phyloP scores from a whole-genome alignment of 305 asterid species.

The Fraxinus sp. region DNA sequence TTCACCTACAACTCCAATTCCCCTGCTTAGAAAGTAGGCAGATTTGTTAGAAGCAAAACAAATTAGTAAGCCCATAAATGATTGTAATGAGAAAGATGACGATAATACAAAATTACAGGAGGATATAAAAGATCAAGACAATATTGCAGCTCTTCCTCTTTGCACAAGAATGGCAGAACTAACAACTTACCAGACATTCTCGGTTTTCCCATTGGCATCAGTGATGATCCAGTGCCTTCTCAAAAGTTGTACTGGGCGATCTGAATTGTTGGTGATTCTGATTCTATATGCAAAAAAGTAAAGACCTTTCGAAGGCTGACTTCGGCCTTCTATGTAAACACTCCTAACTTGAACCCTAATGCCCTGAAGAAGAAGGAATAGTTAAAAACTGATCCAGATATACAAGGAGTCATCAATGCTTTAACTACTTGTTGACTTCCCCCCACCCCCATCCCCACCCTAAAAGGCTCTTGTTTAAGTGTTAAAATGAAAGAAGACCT shows the following conservation, averaged over 20 bases:
- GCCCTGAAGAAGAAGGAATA: conserved; percentile 45
- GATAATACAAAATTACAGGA: neutral
- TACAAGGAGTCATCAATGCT: neutral
- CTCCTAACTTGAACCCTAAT: conserved; percentile 87
- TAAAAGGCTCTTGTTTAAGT: neutral
- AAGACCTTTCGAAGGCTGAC: conserved; percentile 75
- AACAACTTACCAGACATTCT: conserved; percentile 63
- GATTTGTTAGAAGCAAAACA: neutral
- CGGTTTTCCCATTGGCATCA: conserved; percentile 68
- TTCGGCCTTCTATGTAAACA: conserved; percentile 69
- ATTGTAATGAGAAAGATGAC: neutral
- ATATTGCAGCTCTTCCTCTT: neutral
- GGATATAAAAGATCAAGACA: neutral
- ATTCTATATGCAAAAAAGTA: conserved; percentile 80
- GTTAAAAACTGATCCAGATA: neutral
- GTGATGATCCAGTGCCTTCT: conserved; percentile 90
- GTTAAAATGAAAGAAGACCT: neutral
- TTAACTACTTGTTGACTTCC: neutral
- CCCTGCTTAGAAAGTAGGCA: conserved; percentile 40
- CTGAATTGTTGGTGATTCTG: conserved; percentile 75
- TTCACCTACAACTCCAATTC: conserved; percentile 82
- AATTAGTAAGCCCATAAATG: neutral
- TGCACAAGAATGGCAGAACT: neutral
- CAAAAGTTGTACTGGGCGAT: conserved; percentile 86
- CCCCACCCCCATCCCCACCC: neutral